Base-by-base conservation (phyloP, 768 basidiomycete genomes). In the Hericium coralloides region DNA sequence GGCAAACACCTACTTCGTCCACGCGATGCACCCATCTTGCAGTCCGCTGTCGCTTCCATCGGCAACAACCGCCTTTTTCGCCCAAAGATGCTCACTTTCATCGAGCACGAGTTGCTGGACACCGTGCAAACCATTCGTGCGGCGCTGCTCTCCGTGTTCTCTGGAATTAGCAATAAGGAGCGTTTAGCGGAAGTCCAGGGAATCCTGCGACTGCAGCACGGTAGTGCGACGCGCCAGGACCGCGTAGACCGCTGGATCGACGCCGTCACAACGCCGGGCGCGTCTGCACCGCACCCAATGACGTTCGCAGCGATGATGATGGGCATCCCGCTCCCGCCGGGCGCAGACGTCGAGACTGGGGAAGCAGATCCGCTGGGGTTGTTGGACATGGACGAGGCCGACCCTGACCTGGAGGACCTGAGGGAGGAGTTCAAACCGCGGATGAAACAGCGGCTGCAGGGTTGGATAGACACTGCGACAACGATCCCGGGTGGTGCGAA, bases 291-390 rank as follows among this genome's bases (percentile, higher is more conserved):
- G 36, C 72, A 79, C 58, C 81, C 82, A 2, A 75, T 84, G 74
- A 76, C 82, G 2, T 76, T 86, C 53, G 83, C 85, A 0, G 83
- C 83, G 15, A 78, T 85, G 76, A 78, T 87, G 75, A 80, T 84
- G 66, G 80, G 80, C 1, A 55, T 81, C 20, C 76, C 78, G 1
- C 53, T 76, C 10, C 68, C 73, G 2, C 72, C 70, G 0, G 72
- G 72, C 0, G 67, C 69, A 59, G 73, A 70, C 48, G 73, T 64
- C 58, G 67, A 47, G 23, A 12, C 49, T 3, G 77, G 79, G 12
- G 77, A 71, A 1, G 63, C 70, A 8, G 84, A 85, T 56, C 66
- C 79, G 38, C 58, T 81, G 7, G 75, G 74, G 10, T 79, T 76
- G 60, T 67, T 82, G 14, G 82, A 83, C 52, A 51, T 81, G 23